Base-by-base conservation (phyloP, 2,329 filamentous ascomycete genomes). In the Metarhizium guizhouense region DNA sequence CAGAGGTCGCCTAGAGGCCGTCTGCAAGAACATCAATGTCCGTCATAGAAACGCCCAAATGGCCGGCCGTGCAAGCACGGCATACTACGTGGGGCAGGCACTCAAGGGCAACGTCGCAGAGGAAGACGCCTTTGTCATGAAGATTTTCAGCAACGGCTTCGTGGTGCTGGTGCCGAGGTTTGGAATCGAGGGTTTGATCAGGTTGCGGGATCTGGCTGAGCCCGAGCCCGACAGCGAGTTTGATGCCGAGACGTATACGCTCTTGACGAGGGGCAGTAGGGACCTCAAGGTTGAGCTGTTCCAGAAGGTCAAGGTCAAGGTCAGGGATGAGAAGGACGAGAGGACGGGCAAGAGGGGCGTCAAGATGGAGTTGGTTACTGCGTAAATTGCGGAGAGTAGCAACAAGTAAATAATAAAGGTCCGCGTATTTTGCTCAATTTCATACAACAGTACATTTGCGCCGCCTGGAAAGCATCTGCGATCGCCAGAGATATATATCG, bases 11-110 rank as follows among this genome's bases (percentile, higher is more conserved):
- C 85, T 99, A 55, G 92, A 97, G 72, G 88, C 85, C 56, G 90
- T 99, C 29, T 97, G 94, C 81, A 92, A 91, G 72, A 99, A 99
- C 75, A 96, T 99, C 81, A 99, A 99, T 71, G 86, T 94, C 56
- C 86, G 94, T 7, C 94, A 99, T 72, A 90, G 94, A 67, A 99
- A 99, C 71, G 94, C 94, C 36, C 94, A 99, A 73, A 87, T 95
- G 73, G 94, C 94, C 3, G 93, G 93, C 40, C 85, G 94, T 57
- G 93, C 94, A 30, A 94, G 88, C 63, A 92, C 99, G 60, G 92
- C 96, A 64, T 99, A 97, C 75, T 99, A 97, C 69, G 94, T 99
- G 51, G 94, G 94, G 0, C 94, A 99, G 74, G 91, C 93, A 13
- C 85, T 99, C 55, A 94, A 94, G 74, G 90, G 82, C 59, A 76